Evolutionary conservation across 192 early-diverging fungal species (phyloP).

Genomic region (Kappamyces sp.): DNA sequence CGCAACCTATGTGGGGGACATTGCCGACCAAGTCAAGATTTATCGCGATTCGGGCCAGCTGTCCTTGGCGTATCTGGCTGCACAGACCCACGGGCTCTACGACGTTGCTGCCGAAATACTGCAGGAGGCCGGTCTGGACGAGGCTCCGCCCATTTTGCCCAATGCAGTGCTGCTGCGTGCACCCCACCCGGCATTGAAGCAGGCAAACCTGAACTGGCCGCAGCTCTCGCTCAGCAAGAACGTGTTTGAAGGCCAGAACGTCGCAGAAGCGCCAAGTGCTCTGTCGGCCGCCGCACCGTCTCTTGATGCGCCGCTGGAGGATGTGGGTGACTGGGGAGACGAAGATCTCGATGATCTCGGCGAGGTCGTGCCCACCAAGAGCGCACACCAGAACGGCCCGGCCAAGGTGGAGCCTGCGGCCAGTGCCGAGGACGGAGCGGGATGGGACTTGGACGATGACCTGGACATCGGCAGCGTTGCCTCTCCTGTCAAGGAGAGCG

Average conservation of each 20-base stretch:
- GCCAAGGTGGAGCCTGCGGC: slow-evolving; percentile 31
- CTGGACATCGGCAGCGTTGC: slow-evolving; percentile 64
- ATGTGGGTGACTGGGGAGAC: slow-evolving; percentile 69
- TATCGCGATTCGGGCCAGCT: slow-evolving; percentile 83
- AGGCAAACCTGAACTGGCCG: slow-evolving; percentile 88
- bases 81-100: slow-evolving; percentile 79
- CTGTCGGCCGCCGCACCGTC: slow-evolving; percentile 51
- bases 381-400: slow-evolving; percentile 33
- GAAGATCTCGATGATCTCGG: slow-evolving; percentile 58
- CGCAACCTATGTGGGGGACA: slow-evolving; percentile 82
- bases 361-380: slow-evolving; percentile 28
- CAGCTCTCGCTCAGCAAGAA: slow-evolving; percentile 56
- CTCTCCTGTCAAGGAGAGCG: slow-evolving; percentile 27
- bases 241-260: neutral
- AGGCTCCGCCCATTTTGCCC: slow-evolving; percentile 43
- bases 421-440: slow-evolving; percentile 50
- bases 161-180: slow-evolving; percentile 57
- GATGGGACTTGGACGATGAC: slow-evolving; percentile 84
- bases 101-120: slow-evolving; percentile 84
- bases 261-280: slow-evolving; percentile 30
- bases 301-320: slow-evolving; percentile 50
- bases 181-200: slow-evolving; percentile 63
- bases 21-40: slow-evolving; percentile 81
- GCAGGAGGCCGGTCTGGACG: slow-evolving; percentile 57
- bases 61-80: slow-evolving; percentile 87